These are phyloP conservation scores for Botrytis fabae DNA, from an alignment of 2,329 filamentous ascomycete species.

Conservation along the genomic window DNA sequence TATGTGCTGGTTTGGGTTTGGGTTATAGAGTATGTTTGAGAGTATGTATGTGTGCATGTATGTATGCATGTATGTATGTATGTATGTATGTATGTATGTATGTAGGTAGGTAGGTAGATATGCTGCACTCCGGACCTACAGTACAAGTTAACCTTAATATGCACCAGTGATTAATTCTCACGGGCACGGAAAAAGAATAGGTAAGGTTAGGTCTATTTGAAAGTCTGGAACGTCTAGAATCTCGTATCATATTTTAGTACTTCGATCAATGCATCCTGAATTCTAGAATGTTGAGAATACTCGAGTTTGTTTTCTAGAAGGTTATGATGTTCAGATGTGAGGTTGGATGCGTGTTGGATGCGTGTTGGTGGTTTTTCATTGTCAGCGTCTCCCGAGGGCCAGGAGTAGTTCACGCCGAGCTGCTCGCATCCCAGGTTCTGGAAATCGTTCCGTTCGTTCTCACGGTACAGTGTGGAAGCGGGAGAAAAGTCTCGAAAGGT, in stretches of 20 bases:
- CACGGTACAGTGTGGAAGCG: not conserved
- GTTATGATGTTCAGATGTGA: not conserved
- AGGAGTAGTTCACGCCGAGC: not conserved
- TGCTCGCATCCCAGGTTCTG: not conserved
- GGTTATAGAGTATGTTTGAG: not conserved
- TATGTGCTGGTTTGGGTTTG: not conserved
- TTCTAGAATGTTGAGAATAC: not conserved
- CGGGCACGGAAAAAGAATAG: not conserved
- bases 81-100: too few relatives aligned
- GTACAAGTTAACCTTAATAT: not conserved
- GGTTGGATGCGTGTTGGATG: not conserved
- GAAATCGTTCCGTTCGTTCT: not conserved
- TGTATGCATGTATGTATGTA: too few relatives aligned
- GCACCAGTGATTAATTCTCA: not conserved
- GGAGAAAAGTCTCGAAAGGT: not conserved
- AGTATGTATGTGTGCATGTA: too few relatives aligned
- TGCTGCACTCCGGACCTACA: not conserved
- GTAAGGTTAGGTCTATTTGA: not conserved
- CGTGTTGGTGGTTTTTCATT: not conserved
- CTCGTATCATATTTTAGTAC: not conserved
- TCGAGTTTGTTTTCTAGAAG: not conserved
- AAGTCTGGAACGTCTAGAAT: not conserved
- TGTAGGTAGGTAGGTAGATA: not conserved
- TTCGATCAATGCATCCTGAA: not conserved
- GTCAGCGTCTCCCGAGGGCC: not conserved